These are phyloP conservation scores for Ophiostoma himal-ulmi DNA, from an alignment of 2,329 filamentous ascomycete genomes.

Conservation along the genomic window DNA sequence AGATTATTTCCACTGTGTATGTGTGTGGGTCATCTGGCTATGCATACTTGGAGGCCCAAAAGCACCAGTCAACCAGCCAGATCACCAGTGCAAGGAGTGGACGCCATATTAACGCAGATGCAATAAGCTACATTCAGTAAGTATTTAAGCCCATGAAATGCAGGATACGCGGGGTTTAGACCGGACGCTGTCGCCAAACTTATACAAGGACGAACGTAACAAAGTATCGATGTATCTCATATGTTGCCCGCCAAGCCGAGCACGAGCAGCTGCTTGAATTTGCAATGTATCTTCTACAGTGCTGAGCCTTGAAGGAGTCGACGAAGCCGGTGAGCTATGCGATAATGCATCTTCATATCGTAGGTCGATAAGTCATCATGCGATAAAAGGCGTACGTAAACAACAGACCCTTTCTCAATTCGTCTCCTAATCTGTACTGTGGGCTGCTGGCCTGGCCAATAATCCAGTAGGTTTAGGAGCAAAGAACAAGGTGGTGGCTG, in stretches of 20 bases:
- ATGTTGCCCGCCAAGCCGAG: constrained; percentile 6
- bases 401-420: no score
- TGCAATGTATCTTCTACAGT: not conserved
- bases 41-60: not conserved
- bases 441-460: not conserved
- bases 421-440: no score
- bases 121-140: not conserved
- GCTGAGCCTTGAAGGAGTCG: not conserved
- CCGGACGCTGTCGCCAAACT: not conserved
- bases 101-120: not conserved
- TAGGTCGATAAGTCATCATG: not conserved
- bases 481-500: not conserved
- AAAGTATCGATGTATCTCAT: not conserved
- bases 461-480: not conserved
- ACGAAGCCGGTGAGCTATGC: not conserved
- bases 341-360: not conserved
- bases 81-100: not conserved
- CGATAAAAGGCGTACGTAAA: not conserved
- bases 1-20: not conserved
- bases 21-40: not conserved
- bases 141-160: not conserved
- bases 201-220: not conserved
- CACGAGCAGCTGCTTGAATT: not conserved
- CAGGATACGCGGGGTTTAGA: constrained; percentile 1
- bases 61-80: no score